phyloP scores from a whole-genome alignment of 495 filamentous ascomycete species.

The Daldinia caldariorum region DNA sequence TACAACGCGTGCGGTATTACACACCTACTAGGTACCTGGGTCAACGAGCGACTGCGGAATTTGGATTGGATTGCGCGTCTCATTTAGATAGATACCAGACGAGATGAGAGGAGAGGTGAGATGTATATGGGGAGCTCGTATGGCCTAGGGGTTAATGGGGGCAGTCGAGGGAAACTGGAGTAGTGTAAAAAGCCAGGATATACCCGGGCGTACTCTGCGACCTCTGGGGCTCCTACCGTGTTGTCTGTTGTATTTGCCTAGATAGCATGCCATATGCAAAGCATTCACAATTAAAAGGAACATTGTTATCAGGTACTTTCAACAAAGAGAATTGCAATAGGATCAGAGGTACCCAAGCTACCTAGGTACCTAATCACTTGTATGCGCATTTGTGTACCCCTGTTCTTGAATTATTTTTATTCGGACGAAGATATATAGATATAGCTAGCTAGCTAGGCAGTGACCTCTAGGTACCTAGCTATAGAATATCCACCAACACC shows the following conservation, averaged over 20 bases:
- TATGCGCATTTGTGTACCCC: not conserved
- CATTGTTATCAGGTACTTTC: not conserved
- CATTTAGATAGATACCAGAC: conserved; percentile 1
- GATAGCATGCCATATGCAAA: conserved; percentile 40
- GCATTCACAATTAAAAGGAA: conserved; percentile 29
- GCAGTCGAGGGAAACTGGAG: not conserved
- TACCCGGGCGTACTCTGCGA: conserved; percentile 19
- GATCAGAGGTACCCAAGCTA: too few species aligned
- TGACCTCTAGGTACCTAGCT: not conserved
- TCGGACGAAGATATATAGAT: not conserved
- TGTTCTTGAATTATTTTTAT: not conserved
- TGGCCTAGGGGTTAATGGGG: conserved; percentile 9
- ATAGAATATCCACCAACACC: conserved; percentile 38
- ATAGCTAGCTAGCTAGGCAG: not conserved
- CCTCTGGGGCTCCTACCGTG: not conserved
- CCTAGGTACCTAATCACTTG: too few species aligned
- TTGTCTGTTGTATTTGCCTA: conserved; percentile 35
- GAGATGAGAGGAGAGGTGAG: conserved; percentile 1
- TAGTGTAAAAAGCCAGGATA: conserved; percentile 23
- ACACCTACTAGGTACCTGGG: not conserved
- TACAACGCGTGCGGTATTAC: not conserved
- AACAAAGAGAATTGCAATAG: not conserved
- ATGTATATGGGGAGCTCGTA: not conserved
- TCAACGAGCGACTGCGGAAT: not conserved
- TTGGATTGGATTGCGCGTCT: conserved; percentile 15